A percentile compares a stretch with the other conserved stretches of the same genome.
phyloP scores from a whole-genome alignment of 2,329 filamentous ascomycete genomes.

The Claviceps africana region DNA sequence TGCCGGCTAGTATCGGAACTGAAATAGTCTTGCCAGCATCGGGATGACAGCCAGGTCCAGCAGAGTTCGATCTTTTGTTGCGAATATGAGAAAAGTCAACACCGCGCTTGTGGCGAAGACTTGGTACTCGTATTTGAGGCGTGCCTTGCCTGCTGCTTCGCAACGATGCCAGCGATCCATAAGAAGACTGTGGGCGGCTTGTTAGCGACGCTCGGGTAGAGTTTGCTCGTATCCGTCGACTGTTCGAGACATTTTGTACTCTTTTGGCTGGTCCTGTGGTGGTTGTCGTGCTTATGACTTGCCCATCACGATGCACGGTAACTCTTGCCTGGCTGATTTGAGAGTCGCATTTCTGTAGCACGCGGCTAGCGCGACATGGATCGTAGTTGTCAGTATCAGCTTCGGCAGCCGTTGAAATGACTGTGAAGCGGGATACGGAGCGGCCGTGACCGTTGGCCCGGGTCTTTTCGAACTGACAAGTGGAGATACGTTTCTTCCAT shows the following conservation, averaged over 20 bases:
- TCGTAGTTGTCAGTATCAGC: conserved; percentile 56
- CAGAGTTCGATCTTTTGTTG: conserved; percentile 23
- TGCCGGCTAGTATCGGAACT: conserved; percentile 7
- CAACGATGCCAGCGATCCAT: conserved; percentile 35
- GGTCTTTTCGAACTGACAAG: conserved; percentile 41
- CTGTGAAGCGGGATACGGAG: conserved; percentile 47
- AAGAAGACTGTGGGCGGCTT: conserved; percentile 19
- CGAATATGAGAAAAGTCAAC: conserved; percentile 41
- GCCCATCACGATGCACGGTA: conserved; percentile 46
- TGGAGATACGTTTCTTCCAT: conserved; percentile 47
- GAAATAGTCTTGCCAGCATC: conserved; percentile 8
- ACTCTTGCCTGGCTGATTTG: conserved; percentile 52
- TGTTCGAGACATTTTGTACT: conserved; percentile 22
- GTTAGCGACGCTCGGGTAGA: conserved; percentile 17
- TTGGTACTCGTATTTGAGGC: conserved; percentile 26
- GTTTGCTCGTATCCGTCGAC: conserved; percentile 16
- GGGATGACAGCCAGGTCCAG: conserved; percentile 9
- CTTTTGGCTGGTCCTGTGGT: conserved; percentile 16
- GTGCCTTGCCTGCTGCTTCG: conserved; percentile 30
- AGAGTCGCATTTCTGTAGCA: conserved; percentile 24
- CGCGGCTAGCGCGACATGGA: conserved; percentile 60
- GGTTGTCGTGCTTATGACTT: conserved; percentile 13
- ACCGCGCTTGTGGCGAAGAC: conserved; percentile 34
- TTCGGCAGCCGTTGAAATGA: conserved; percentile 48
- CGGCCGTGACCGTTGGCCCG: conserved; percentile 33